Percentiles rank a stretch among this genome's conserved stretches.
phyloP scores from a whole-genome alignment of 176 grass and related monocot genomes.

The Hordeum vulgare region DNA sequence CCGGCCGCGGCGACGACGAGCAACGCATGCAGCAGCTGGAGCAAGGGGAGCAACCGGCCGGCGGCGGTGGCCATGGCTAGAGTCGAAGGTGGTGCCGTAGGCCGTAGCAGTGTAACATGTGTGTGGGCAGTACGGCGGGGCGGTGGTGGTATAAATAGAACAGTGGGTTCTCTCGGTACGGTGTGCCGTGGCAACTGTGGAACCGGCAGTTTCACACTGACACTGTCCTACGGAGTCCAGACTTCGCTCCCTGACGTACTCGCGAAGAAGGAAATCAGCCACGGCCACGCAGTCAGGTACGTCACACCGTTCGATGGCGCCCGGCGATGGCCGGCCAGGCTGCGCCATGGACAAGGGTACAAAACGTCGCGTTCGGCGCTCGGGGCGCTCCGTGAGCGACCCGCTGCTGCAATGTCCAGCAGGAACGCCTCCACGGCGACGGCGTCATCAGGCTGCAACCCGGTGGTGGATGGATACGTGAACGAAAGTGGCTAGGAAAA shows the following conservation, averaged over 20 bases:
- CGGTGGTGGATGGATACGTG: not conserved
- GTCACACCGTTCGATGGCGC: not conserved
- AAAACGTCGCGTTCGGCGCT: not conserved
- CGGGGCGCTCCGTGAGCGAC: too few relatives aligned
- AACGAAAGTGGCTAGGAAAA: too few relatives aligned
- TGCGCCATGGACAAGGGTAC: not conserved
- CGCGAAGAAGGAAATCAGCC: not conserved
- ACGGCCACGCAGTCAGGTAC: not conserved
- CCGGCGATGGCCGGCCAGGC: not conserved
- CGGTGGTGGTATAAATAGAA: constrained; percentile 23
- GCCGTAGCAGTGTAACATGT: not conserved
- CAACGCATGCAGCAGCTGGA: constrained; percentile 17
- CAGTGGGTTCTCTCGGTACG: not conserved
- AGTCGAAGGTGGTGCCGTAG: not conserved
- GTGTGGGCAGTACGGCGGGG: not conserved
- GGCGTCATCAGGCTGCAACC: not conserved
- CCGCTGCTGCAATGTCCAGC: not conserved
- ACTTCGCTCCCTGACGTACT: not conserved
- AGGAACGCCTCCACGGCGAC: not conserved
- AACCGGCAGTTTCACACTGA: not conserved
- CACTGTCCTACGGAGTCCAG: not conserved
- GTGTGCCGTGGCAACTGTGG: not conserved
- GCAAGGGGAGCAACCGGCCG: constrained; percentile 21
- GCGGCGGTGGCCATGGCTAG: constrained; percentile 22
- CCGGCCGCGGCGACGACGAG: not conserved